A percentile compares a stretch with the other conserved stretches of the same genome.
phyloP scores from a whole-genome alignment of 2,329 filamentous ascomycete genomes.

The Magnaporthales sp. region DNA sequence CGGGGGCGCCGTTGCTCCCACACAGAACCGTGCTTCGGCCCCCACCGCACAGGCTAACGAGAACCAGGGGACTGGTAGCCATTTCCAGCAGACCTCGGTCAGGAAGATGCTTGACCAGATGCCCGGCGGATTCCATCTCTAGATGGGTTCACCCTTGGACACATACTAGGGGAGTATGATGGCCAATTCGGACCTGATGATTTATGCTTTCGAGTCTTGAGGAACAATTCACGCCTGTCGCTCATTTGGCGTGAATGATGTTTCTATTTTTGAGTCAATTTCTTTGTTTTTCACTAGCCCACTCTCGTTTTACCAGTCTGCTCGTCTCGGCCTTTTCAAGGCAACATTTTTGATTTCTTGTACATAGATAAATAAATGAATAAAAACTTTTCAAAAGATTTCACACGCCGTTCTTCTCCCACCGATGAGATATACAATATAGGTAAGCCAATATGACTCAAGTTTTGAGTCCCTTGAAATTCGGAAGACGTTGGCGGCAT shows the following conservation, averaged over 20 bases:
- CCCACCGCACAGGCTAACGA: not conserved
- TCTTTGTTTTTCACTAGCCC: not conserved
- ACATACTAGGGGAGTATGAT: not conserved
- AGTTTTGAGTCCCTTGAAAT: not conserved
- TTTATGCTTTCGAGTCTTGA: not conserved
- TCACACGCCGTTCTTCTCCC: not conserved
- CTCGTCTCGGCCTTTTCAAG: not conserved
- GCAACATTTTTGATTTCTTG: not conserved
- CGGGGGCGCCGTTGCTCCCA: constrained; percentile 5
- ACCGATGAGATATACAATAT: not conserved
- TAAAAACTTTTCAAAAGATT: not conserved
- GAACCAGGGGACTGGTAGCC: not conserved
- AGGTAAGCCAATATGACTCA: not conserved
- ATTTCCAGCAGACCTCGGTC: constrained; percentile 13
- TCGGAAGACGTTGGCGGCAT: not conserved
- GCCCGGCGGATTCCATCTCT: not conserved
- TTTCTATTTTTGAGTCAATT: not conserved
- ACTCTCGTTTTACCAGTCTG: not conserved
- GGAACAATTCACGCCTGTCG: not conserved
- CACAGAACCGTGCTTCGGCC: not conserved
- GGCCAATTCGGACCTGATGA: not conserved
- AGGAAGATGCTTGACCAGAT: constrained; percentile 7
- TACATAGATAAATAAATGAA: not conserved
- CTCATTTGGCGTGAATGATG: not conserved
- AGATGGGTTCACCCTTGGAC: not conserved